phyloP scores from a whole-genome alignment of 140 eudicot genomes.

The Stevia rebaudiana region DNA sequence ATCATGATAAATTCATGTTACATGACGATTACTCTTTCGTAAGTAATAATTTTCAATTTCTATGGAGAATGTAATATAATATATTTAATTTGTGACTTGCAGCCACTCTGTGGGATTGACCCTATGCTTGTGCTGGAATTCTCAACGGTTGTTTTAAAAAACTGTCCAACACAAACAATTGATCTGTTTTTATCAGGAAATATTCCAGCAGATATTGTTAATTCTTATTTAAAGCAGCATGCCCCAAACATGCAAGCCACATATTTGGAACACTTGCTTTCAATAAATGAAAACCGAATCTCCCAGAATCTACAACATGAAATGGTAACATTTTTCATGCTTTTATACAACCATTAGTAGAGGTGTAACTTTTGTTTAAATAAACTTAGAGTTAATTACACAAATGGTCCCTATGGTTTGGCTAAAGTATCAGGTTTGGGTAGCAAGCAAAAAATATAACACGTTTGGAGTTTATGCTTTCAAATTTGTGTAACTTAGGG shows the following conservation, averaged over 20 bases:
- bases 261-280: conserved; percentile 77
- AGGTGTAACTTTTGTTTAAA: background rate
- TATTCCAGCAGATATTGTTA: conserved; percentile 88
- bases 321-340: conserved; percentile 52
- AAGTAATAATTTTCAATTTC: conserved; percentile 2
- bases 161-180: conserved; percentile 79
- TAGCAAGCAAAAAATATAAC: too few species aligned
- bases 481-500: too few species aligned
- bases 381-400: too few species aligned
- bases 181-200: conserved; percentile 92
- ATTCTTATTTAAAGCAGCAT: conserved; percentile 82
- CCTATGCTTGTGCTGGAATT: conserved; percentile 97
- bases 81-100: conserved; percentile 31
- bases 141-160: conserved; percentile 84
- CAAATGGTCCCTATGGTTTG: too few species aligned
- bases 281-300: conserved; percentile 78
- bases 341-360: conserved; percentile 1
- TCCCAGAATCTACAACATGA: conserved; percentile 88
- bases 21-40: background rate
- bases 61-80: conserved; percentile 11
- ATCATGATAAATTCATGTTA: background rate
- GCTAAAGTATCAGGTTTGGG: too few species aligned
- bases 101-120: conserved; percentile 95
- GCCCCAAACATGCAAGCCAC: conserved; percentile 91
- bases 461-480: too few species aligned